These are phyloP conservation scores for Cercospora janseana DNA, from an alignment of 2,329 filamentous ascomycete genomes.

Conservation along the genomic window DNA sequence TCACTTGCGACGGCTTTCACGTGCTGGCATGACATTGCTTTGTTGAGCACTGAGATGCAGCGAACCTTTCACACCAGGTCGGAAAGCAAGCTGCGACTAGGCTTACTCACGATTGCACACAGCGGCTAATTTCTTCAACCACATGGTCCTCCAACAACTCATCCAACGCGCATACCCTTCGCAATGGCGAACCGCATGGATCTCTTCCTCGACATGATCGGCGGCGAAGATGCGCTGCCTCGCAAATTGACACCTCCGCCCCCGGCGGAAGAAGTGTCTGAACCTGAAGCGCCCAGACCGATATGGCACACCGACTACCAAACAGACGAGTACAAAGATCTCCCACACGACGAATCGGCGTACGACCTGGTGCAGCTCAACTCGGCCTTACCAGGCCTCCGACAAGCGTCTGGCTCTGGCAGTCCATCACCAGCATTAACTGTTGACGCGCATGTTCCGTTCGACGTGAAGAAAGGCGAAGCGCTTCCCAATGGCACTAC, in stretches of 20 bases:
- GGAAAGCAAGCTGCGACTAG: too few species aligned
- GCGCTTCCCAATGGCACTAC: constrained; percentile 34
- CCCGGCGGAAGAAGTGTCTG: constrained; percentile 6
- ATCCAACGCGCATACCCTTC: neutral
- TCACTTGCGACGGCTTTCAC: too few species aligned
- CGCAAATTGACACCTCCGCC: constrained; percentile 15
- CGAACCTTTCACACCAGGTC: too few species aligned
- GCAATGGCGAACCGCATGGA: constrained; percentile 11
- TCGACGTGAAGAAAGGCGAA: constrained; percentile 35
- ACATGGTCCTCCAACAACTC: neutral
- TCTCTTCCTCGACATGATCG: constrained; percentile 19
- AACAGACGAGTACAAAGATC: constrained; percentile 14
- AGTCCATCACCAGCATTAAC: neutral
- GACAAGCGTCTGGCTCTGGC: neutral
- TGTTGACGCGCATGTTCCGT: constrained; percentile 17
- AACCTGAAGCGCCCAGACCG: neutral
- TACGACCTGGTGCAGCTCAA: neutral
- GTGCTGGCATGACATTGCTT: too few species aligned
- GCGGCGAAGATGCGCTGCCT: constrained; percentile 24
- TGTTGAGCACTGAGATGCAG: too few species aligned
- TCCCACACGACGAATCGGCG: neutral
- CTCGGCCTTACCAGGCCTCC: neutral
- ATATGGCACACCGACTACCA: constrained; percentile 11
- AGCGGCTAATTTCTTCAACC: neutral
- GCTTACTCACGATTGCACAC: too few species aligned